Evolutionary conservation across 257 asterid genomes (phyloP).

Genomic region (Solanum rostratum): DNA sequence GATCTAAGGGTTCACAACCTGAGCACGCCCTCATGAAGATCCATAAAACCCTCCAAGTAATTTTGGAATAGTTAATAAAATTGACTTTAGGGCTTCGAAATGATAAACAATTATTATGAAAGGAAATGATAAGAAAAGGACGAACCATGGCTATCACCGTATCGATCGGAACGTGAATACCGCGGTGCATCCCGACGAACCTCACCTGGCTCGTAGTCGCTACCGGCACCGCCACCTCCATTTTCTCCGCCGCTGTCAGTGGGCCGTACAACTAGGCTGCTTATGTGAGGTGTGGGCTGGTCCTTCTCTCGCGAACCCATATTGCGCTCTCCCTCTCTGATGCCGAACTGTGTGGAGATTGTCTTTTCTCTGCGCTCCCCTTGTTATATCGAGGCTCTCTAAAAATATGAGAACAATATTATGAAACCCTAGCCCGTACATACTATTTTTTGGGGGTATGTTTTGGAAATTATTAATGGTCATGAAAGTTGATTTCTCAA

Average conservation of each 20-base stretch:
- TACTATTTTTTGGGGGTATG: not conserved
- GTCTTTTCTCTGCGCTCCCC: not conserved
- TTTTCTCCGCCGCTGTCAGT: conserved; percentile 37
- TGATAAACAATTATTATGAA: not conserved
- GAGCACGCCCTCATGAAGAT: not conserved
- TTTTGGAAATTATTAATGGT: not conserved
- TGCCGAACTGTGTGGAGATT: not conserved
- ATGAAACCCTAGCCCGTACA: not conserved
- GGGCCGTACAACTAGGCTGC: conserved; percentile 83
- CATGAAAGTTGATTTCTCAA: too few relatives aligned
- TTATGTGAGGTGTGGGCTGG: conserved; percentile 54
- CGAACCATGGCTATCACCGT: conserved; percentile 46
- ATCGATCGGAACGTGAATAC: conserved; percentile 56
- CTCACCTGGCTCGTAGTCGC: conserved; percentile 94
- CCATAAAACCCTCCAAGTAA: not conserved
- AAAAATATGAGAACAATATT: not conserved
- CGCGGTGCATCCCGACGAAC: conserved; percentile 76
- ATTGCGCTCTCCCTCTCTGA: conserved; percentile 4
- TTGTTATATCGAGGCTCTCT: not conserved
- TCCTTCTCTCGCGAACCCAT: conserved; percentile 77
- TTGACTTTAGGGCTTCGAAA: not conserved
- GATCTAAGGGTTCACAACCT: not conserved
- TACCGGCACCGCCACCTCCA: conserved; percentile 34
- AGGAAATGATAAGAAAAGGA: not conserved
- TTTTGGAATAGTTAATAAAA: not conserved